These are phyloP conservation scores for Hsuehochloa calcarea DNA, from an alignment of 176 grass and related monocot genomes.

Conservation along the genomic window DNA sequence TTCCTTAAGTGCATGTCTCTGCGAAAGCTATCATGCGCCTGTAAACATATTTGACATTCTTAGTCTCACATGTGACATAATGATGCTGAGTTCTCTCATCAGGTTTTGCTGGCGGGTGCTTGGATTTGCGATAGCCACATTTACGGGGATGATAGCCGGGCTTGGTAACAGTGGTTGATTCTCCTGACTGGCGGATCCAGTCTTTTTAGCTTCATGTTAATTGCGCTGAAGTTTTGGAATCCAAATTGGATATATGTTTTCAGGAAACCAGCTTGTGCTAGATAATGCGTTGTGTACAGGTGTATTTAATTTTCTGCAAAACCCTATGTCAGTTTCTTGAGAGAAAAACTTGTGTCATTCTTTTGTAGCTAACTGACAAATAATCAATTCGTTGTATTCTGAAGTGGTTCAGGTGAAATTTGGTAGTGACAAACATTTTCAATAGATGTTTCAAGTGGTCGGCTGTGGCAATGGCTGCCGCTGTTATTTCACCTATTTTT, in stretches of 20 bases:
- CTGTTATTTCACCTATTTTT: background rate
- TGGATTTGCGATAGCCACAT: constrained; percentile 70
- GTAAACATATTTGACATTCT: background rate
- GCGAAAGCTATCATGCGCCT: background rate
- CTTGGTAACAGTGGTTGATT: constrained; percentile 50
- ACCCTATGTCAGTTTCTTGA: background rate
- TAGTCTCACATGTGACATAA: background rate
- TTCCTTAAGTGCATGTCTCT: background rate
- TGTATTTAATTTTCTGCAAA: constrained; percentile 19
- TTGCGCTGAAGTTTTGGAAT: constrained; percentile 26
- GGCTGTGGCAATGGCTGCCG: too few relatives aligned
- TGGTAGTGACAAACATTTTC: background rate
- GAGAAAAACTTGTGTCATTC: constrained; percentile 28
- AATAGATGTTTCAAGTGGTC: background rate
- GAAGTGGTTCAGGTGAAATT: constrained; percentile 19
- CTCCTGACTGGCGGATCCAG: constrained; percentile 8
- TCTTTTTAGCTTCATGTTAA: constrained; percentile 29
- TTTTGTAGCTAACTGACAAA: constrained; percentile 40
- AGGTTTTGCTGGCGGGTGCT: constrained; percentile 76
- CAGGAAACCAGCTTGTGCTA: background rate
- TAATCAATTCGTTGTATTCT: constrained; percentile 9
- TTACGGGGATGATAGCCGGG: constrained; percentile 53
- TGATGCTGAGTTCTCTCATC: background rate
- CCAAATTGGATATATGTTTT: constrained; percentile 31
- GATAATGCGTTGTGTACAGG: constrained; percentile 33